These are phyloP conservation scores for Aureobasidium sp. DNA, from an alignment of 2,329 filamentous ascomycete species.

Conservation along the genomic window DNA sequence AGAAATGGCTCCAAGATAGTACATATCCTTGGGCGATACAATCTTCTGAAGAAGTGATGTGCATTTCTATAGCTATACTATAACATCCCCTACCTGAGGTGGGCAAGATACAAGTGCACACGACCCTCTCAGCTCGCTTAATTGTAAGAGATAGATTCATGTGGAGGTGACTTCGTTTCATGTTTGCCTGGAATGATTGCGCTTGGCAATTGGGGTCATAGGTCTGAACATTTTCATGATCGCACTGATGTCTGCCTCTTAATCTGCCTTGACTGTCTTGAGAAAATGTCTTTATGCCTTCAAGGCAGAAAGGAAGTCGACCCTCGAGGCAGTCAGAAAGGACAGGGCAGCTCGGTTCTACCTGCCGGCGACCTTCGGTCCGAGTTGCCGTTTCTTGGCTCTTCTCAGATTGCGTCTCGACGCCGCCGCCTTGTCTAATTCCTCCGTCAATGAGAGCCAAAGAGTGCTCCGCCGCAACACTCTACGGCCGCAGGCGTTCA, in stretches of 20 bases:
- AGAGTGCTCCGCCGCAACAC: not conserved
- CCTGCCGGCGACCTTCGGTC: not conserved
- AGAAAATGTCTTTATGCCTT: not conserved
- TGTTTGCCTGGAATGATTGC: not conserved
- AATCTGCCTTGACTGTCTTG: not conserved
- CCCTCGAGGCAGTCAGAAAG: not conserved
- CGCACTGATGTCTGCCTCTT: not conserved
- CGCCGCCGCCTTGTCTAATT: not conserved
- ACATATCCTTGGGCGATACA: too few species aligned
- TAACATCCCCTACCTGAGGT: too few species aligned
- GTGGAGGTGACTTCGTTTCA: not conserved
- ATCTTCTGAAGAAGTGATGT: too few species aligned
- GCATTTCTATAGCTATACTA: too few species aligned
- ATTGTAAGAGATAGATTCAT: not conserved
- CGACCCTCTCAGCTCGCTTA: not conserved
- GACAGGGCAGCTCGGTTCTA: not conserved
- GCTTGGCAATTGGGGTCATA: not conserved
- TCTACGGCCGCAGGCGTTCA: not conserved
- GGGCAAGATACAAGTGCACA: not conserved
- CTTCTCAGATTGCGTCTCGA: not conserved
- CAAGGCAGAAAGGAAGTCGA: not conserved
- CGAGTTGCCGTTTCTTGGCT: not conserved
- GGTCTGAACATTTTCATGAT: not conserved
- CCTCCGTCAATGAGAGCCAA: not conserved
- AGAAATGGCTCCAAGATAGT: too few species aligned